A percentile compares a stretch with the other conserved stretches of the same genome.
Conservation (phyloP, 2,329 filamentous ascomycete species). For the Exophiala xenobiotica region DNA sequence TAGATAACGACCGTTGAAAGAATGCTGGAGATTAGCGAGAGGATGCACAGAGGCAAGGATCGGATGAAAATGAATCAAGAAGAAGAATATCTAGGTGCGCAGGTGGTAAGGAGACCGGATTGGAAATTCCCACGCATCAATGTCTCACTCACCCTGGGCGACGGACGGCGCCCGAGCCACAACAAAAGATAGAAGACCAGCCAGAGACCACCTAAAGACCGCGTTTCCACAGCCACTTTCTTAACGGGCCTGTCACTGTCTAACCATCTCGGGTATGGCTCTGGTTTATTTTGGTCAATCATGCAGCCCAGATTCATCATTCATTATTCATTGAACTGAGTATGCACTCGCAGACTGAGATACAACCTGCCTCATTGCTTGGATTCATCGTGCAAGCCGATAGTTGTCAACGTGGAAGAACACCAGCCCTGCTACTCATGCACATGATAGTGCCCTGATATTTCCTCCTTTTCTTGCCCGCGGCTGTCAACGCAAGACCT, state of each 20-base stretch:
- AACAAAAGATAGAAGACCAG: too few species aligned
- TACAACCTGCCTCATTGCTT: too few species aligned
- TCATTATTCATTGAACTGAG: too few species aligned
- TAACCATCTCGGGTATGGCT: constrained; percentile 12
- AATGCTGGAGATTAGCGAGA: constrained; percentile 12
- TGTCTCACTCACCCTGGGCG: constrained; percentile 23
- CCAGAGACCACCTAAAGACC: neutral
- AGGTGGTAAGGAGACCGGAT: neutral
- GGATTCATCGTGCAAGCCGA: too few species aligned
- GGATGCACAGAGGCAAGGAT: constrained; percentile 15
- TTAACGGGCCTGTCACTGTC: neutral
- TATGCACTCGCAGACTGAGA: too few species aligned
- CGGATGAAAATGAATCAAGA: constrained; percentile 1
- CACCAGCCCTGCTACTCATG: too few species aligned
- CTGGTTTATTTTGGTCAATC: constrained; percentile 7
- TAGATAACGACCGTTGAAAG: neutral
- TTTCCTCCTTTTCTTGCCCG: too few species aligned
- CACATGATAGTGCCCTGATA: too few species aligned
- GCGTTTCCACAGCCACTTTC: neutral
- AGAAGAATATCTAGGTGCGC: neutral
- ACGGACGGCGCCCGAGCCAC: constrained; percentile 13
- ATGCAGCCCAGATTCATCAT: neutral
- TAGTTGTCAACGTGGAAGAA: too few species aligned
- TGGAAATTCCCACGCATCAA: constrained; percentile 1
- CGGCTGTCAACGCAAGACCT: neutral